Conservation (phyloP, 2,329 filamentous ascomycete genomes). For the Colletotrichum simmondsii region DNA sequence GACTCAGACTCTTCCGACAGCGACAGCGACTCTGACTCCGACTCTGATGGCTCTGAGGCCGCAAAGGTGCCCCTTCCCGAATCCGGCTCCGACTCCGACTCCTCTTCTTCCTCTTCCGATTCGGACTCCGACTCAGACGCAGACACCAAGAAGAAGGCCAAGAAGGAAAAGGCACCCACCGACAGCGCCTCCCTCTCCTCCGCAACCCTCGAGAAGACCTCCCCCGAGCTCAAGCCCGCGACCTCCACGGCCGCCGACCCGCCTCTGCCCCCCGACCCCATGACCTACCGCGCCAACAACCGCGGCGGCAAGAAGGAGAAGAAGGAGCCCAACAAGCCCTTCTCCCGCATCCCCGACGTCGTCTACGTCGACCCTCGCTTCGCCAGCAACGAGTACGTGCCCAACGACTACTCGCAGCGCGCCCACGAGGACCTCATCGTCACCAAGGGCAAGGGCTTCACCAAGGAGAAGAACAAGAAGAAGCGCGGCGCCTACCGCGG, state of each 20-base stretch:
- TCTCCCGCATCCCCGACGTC: constrained; percentile 80
- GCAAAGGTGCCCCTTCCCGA: constrained; percentile 55
- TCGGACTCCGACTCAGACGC: constrained; percentile 39
- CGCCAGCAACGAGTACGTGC: constrained; percentile 82
- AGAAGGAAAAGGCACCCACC: constrained; percentile 39
- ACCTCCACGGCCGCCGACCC: constrained; percentile 47
- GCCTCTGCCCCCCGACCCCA: constrained; percentile 65
- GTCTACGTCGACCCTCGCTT: constrained; percentile 76
- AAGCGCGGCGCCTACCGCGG: constrained; percentile 91
- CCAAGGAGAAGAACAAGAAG: constrained; percentile 99
- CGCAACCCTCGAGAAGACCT: constrained; percentile 64
- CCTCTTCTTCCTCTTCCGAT: constrained; percentile 39
- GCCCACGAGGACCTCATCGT: constrained; percentile 90
- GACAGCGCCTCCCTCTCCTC: constrained; percentile 51
- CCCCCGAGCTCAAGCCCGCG: constrained; percentile 56
- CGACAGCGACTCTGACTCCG: constrained; percentile 46
- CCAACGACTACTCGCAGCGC: constrained; percentile 88
- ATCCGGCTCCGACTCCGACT: constrained; percentile 53
- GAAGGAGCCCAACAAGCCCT: constrained; percentile 71
- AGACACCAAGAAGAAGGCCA: constrained; percentile 36
- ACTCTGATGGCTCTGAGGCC: constrained; percentile 46
- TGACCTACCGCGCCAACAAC: constrained; percentile 49
- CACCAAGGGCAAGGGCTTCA: constrained; percentile 96
- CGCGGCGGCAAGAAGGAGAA: constrained; percentile 56
- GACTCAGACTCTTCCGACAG: constrained; percentile 40